Conservation (phyloP, 169 alveolate species). For the Plasmodium gallinaceum region DNA sequence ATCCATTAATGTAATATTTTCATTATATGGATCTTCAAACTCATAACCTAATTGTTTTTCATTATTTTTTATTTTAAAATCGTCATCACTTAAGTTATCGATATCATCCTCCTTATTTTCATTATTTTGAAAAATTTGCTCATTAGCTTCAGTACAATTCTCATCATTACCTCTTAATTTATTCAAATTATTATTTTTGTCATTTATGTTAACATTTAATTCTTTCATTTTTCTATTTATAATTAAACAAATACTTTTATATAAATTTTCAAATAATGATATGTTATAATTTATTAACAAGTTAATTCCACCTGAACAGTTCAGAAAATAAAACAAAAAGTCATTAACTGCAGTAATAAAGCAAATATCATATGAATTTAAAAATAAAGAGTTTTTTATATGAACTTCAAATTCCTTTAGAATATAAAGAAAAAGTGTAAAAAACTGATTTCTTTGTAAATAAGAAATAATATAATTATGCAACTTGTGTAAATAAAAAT, state of each 20-base stretch:
- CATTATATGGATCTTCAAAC: conserved; percentile 59
- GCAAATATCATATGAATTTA: conserved; percentile 72
- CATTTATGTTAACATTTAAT: conserved; percentile 27
- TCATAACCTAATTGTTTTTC: conserved; percentile 20
- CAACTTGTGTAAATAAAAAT: conserved; percentile 53
- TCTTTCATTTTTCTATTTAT: conserved; percentile 75
- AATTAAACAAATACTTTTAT: conserved; percentile 69
- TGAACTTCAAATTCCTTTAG: conserved; percentile 71
- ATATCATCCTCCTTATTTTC: not conserved
- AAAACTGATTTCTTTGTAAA: conserved; percentile 55
- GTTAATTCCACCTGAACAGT: conserved; percentile 78
- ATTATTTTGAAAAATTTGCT: conserved; percentile 15
- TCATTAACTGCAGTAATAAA: conserved; percentile 71
- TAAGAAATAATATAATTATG: conserved; percentile 72
- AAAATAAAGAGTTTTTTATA: conserved; percentile 41
- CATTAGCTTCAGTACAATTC: not conserved
- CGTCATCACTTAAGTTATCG: conserved; percentile 4
- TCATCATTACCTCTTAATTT: conserved; percentile 6
- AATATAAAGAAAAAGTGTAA: conserved; percentile 52
- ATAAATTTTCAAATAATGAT: conserved; percentile 27
- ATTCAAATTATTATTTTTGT: conserved; percentile 1
- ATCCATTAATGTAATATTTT: not conserved
- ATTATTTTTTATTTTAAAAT: not conserved
- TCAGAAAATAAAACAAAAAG: conserved; percentile 67
- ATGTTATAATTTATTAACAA: conserved; percentile 50